Conservation (phyloP, 208 protist genomes). For the Leishmania guyanensis region DNA sequence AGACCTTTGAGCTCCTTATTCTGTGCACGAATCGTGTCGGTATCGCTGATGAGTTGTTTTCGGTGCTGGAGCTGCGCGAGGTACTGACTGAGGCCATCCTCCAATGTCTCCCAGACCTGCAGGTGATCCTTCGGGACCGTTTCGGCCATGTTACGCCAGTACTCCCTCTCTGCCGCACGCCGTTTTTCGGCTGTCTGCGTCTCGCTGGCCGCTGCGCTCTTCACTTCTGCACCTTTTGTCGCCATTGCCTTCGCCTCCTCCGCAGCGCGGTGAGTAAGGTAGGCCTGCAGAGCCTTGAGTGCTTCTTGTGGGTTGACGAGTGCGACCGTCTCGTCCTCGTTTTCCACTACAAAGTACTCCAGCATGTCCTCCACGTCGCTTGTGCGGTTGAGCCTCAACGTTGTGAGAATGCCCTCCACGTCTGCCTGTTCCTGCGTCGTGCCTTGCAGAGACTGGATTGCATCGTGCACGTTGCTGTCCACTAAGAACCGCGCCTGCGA, state of each 20-base stretch:
- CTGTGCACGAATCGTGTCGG: conserved; percentile 87
- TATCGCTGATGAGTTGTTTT: conserved; percentile 80
- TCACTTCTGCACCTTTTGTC: conserved; percentile 14
- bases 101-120: conserved; percentile 88
- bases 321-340: conserved; percentile 60
- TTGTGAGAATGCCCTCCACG: conserved; percentile 93
- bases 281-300: conserved; percentile 78
- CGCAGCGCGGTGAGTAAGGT: conserved; percentile 70
- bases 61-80: conserved; percentile 89
- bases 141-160: conserved; percentile 85
- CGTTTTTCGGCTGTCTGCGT: conserved; percentile 42
- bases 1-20: conserved; percentile 93
- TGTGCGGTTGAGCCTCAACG: conserved; percentile 85
- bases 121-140: conserved; percentile 82
- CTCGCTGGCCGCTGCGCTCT: conserved; percentile 16
- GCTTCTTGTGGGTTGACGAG: conserved; percentile 88
- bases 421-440: conserved; percentile 84
- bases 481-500: conserved; percentile 89
- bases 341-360: conserved; percentile 84
- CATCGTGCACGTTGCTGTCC: conserved; percentile 72
- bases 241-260: conserved; percentile 24
- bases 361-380: conserved; percentile 90
- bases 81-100: conserved; percentile 91
- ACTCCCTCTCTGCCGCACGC: conserved; percentile 66
- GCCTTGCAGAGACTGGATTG: conserved; percentile 66